Evolutionary conservation across 2,329 filamentous ascomycete genomes (phyloP), one percentile per base, ranked within the genome.

Genomic region (Thelonectria olida): DNA sequence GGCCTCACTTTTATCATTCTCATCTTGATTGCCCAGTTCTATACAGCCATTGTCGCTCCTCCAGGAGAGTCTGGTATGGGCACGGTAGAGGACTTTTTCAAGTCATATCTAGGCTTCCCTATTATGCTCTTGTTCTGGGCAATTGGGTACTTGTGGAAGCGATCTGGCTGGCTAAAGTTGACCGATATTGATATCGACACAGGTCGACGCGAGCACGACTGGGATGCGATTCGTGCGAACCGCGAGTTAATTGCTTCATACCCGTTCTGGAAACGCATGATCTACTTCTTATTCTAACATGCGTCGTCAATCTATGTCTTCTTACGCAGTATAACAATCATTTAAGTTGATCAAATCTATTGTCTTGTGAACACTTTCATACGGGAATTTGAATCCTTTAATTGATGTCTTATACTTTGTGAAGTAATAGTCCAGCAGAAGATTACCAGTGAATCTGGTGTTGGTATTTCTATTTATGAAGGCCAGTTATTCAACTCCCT

Each of bases 111-210:
- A 13, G 83, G 82, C n/a, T 66, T 84, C 4, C 82, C 82, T 36
- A 79, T 86, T 54, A 80, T 85, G 52, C 65, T 85, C 19, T 54
- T 77, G 61, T 87, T 87, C 74, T 87, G 84, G 81, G 61, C 79
- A 31, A 70, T 73, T 60, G 85, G 88, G 5, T 90, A 84, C 72
- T 23, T 85, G 59, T 90, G 88, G 88, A 91, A 91, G 81, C 80
- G 86, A 48, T 73, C 80, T 36, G 83, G 83, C 10, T 90, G 86
- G 85, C 76, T 88, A 60, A 81, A 74, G 38, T 75, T 84, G 3
- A 74, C 79, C 20, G 78, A 90, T 63, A 90, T 91, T 64, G 88
- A 91, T 69, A 81, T 91, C 57, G 88, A 91, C 72, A 83, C 81
- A 41, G 88, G 87, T 58, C 83, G 87, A 48, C 82, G 88, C 55